These are phyloP conservation scores for Lotmaria passim DNA, from an alignment of 208 protist genomes.

Conservation along the genomic window DNA sequence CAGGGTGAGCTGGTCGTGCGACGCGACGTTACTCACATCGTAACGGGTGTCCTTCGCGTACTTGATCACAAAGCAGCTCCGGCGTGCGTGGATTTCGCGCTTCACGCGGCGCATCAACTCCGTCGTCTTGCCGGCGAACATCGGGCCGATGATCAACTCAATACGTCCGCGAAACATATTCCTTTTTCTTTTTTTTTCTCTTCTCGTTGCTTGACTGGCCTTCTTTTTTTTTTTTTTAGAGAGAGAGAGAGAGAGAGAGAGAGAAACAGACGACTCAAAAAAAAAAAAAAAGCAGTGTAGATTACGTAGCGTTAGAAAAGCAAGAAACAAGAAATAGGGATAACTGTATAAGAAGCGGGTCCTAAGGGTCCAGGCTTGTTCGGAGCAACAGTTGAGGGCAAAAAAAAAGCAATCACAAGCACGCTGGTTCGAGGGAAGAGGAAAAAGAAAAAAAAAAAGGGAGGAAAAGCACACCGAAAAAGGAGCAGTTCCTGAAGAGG, in stretches of 20 bases:
- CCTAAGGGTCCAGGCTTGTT: no score
- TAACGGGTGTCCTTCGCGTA: constrained; percentile 92
- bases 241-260: constrained; percentile 23
- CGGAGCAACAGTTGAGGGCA: no score
- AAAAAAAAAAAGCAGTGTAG: no score
- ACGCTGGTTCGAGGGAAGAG: not conserved
- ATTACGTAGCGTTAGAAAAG: no score
- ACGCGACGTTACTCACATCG: constrained; percentile 69
- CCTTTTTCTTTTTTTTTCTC: no score
- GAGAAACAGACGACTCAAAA: no score
- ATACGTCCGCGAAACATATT: constrained; percentile 48
- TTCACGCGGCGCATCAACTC: constrained; percentile 93
- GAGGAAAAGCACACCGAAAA: constrained; percentile 18
- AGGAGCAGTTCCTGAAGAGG: not conserved
- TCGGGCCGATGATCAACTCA: constrained; percentile 95
- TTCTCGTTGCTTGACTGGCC: no score
- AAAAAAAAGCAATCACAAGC: no score
- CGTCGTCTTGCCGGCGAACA: constrained; percentile 96
- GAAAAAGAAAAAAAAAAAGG: constrained; percentile 17
- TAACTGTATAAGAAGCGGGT: no score
- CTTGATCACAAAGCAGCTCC: constrained; percentile 92
- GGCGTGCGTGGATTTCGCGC: constrained; percentile 77
- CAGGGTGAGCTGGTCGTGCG: constrained; percentile 80
- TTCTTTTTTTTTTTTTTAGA: no score
- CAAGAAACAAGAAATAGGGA: no score